Base-by-base conservation (phyloP, 768 basidiomycete genomes). In the Suillus subalutaceus region DNA sequence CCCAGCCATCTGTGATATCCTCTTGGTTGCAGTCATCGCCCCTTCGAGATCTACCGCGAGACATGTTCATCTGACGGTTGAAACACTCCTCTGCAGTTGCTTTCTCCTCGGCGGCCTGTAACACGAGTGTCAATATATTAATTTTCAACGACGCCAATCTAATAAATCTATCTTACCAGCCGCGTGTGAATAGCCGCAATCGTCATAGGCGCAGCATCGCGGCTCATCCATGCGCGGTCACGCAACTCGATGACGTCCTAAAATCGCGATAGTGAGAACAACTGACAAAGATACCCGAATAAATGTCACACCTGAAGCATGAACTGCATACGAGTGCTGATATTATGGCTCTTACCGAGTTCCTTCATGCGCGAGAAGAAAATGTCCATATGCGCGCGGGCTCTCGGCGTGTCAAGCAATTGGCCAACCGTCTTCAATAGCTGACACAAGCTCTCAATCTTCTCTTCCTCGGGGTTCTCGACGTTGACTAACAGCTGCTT, bases 391-490 rank as follows among this genome's bases (percentile, higher is more conserved):
- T 94, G 91, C 18, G 88, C 89, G 58, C 86, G 88, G 40, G 93
- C 90, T 82, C 93, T 95, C 38, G 77, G 79, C 9, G 88, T 90
- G 72, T 99, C 97, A 63, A 98, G 86, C 20, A 85, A 81, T 63
- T 84, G 82, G 63, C 97, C 97, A 61, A 97, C 93, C 8, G 97
- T 98, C 23, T 90, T 86, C 63, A 99, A 78, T 63, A 98, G 85
- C 77, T 94, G 94, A 85, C 96, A 98, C 64, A 97, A 85, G 59
- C 91, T 93, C 84, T 99, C 97, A 69, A 99, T 92, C 74, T 97
- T 96, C 90, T 35, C 35, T 35, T 35, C 35, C 35, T 35, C 35
- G 35, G 35, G 35, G 35, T 35, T 35, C 35, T 35, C 35, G 65
- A 97, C 92, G 74, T 99, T 98, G 64, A 90, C 87, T 12, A 99